Conservation (phyloP, 805 yeast genomes). For the Suhomyces vadensis region DNA sequence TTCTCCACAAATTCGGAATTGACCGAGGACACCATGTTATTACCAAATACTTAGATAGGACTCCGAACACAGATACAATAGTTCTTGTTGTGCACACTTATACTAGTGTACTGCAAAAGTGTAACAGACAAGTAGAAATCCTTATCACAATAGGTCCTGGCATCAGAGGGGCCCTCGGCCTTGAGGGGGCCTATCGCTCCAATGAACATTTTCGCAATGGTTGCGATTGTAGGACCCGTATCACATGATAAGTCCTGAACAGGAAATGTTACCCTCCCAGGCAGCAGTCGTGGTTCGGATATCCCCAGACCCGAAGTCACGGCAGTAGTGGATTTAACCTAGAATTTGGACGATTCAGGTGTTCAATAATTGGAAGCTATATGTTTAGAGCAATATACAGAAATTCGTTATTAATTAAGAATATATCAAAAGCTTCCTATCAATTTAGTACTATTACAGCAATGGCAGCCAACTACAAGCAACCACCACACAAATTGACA, state of each 20-base stretch:
- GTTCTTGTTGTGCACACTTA: too few species aligned
- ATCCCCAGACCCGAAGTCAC: constrained; percentile 2
- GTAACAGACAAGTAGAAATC: too few species aligned
- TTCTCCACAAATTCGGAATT: too few species aligned
- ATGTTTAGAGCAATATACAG: constrained; percentile 2
- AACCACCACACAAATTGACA: constrained; percentile 46
- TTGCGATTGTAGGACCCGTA: background rate
- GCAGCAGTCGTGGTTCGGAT: background rate
- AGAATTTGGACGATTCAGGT: background rate
- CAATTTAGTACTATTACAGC: constrained; percentile 7
- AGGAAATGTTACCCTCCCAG: background rate
- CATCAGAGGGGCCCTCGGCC: too few species aligned
- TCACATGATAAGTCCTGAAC: constrained; percentile 2
- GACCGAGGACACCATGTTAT: too few species aligned
- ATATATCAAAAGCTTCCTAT: background rate
- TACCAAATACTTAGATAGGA: too few species aligned
- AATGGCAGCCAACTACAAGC: constrained; percentile 42
- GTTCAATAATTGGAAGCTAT: background rate
- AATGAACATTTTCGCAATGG: background rate
- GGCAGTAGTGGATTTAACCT: background rate
- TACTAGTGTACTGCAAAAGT: too few species aligned
- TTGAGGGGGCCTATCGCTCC: background rate
- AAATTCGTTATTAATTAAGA: background rate
- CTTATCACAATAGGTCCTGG: too few species aligned
- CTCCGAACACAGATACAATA: too few species aligned